These are phyloP conservation scores for Acanthamoeba healyi DNA, from an alignment of 208 protist genomes.

Conservation along the genomic window DNA sequence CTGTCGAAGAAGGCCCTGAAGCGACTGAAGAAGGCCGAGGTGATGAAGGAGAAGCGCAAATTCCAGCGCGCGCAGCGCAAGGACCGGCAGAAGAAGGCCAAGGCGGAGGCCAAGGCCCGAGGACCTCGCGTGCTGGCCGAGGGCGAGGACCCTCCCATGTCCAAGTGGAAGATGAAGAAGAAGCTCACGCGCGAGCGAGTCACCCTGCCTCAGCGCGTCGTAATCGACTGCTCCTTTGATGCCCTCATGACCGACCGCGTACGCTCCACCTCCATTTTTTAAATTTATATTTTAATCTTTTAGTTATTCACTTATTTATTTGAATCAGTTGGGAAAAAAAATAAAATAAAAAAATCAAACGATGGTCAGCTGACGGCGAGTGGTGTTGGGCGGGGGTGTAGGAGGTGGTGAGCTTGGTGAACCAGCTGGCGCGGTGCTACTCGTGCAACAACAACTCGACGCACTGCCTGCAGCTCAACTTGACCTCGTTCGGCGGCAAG, in stretches of 20 bases:
- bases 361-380: too few species aligned
- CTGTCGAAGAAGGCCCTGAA: constrained; percentile 51
- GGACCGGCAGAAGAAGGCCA: constrained; percentile 37
- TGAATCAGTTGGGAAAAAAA: background rate
- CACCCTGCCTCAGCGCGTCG: constrained; percentile 28
- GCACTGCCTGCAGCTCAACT: constrained; percentile 4
- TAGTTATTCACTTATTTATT: background rate
- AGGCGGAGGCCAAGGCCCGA: constrained; percentile 24
- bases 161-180: constrained; percentile 63
- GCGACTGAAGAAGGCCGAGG: constrained; percentile 27
- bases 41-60: constrained; percentile 53
- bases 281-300: background rate
- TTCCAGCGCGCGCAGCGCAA: constrained; percentile 53
- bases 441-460: constrained; percentile 26
- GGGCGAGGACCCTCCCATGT: background rate
- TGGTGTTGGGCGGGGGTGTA: background rate
- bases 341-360: background rate
- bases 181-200: constrained; percentile 28
- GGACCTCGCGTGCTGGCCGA: background rate
- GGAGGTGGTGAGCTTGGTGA: constrained; percentile 51
- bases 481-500: constrained; percentile 43
- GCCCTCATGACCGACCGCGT: constrained; percentile 33
- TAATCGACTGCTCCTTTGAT: constrained; percentile 70
- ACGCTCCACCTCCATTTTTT: background rate
- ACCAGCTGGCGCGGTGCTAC: constrained; percentile 62